These are phyloP conservation scores for Rosa multiflora DNA, from an alignment of 306 rosid genomes.

Conservation along the genomic window DNA sequence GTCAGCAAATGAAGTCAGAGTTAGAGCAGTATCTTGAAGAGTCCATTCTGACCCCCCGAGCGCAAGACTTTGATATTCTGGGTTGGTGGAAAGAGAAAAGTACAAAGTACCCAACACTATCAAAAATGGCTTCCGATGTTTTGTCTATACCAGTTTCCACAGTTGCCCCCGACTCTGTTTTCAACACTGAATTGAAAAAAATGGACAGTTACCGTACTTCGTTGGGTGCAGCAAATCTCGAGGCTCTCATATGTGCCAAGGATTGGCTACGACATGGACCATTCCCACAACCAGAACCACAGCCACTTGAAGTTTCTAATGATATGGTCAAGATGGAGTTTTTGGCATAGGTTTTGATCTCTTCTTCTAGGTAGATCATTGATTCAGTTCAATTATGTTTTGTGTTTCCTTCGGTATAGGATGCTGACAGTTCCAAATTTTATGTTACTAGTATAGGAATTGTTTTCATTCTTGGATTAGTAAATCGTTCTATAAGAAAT, in stretches of 20 bases:
- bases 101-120: slow-evolving; percentile 68
- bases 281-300: slow-evolving; percentile 24
- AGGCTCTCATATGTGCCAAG: slow-evolving; percentile 80
- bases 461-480: slow-evolving; percentile 35
- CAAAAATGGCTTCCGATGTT: slow-evolving; percentile 82
- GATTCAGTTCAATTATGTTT: slow-evolving; percentile 25
- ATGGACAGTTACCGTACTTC: slow-evolving; percentile 63
- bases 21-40: slow-evolving; percentile 91
- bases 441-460: slow-evolving; percentile 14
- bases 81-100: slow-evolving; percentile 78
- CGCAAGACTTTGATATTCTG: slow-evolving; percentile 60
- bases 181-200: slow-evolving; percentile 59
- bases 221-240: slow-evolving; percentile 56
- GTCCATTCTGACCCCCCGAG: slow-evolving; percentile 34
- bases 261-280: slow-evolving; percentile 70
- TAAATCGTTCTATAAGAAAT: not conserved
- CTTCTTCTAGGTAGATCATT: slow-evolving; percentile 28
- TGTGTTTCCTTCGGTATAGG: slow-evolving; percentile 16
- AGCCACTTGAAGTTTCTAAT: slow-evolving; percentile 39
- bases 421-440: slow-evolving; percentile 26
- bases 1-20: slow-evolving; percentile 65
- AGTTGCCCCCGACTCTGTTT: slow-evolving; percentile 58
- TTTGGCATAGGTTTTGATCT: slow-evolving; percentile 33
- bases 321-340: slow-evolving; percentile 47
- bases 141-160: slow-evolving; percentile 74